Percentiles rank a stretch among this genome's conserved stretches.
These are phyloP conservation scores for Metroxylon sagu DNA, from an alignment of 176 grass and related monocot genomes.

Conservation along the genomic window DNA sequence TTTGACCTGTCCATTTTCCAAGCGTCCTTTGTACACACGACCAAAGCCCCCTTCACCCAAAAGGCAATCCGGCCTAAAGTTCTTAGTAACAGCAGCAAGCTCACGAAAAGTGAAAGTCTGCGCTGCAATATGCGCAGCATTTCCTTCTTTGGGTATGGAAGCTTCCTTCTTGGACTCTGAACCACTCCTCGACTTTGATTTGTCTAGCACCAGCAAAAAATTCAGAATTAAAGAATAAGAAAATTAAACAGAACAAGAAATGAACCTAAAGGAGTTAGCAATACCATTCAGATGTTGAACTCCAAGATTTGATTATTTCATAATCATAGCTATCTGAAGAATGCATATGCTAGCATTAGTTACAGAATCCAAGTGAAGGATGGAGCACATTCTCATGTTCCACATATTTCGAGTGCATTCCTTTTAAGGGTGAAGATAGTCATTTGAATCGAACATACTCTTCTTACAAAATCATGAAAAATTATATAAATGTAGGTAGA, in stretches of 20 bases:
- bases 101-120: slow-evolving; percentile 90
- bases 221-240: slow-evolving; percentile 5
- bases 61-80: slow-evolving; percentile 68
- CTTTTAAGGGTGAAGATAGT: too few species aligned
- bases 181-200: slow-evolving; percentile 36
- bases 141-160: slow-evolving; percentile 55
- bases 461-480: neutral
- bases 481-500: neutral
- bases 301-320: too few species aligned
- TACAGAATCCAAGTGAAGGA: too few species aligned
- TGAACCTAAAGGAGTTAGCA: too few species aligned
- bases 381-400: too few species aligned
- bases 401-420: too few species aligned
- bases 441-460: neutral
- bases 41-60: slow-evolving; percentile 82
- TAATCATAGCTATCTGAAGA: too few species aligned
- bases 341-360: too few species aligned
- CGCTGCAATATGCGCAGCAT: slow-evolving; percentile 66
- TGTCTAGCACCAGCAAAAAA: slow-evolving; percentile 36
- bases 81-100: slow-evolving; percentile 74
- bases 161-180: slow-evolving; percentile 53
- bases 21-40: slow-evolving; percentile 61
- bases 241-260: neutral
- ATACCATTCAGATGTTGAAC: too few species aligned
- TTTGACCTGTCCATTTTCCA: slow-evolving; percentile 73